phyloP scores from a whole-genome alignment of 805 yeast species.

The Kazachstania bromeliacearum region DNA sequence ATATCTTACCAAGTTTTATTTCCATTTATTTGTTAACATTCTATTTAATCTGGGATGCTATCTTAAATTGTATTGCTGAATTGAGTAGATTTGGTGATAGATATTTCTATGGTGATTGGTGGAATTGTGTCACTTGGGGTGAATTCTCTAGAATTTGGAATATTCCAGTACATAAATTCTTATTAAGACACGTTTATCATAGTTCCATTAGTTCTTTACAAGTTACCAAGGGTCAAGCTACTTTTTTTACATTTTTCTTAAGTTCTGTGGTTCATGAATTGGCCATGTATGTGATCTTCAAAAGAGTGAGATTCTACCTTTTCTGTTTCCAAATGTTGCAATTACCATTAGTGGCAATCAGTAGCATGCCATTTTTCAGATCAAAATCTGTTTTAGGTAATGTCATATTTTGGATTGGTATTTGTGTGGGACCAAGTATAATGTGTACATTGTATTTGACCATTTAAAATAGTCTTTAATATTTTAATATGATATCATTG shows the following conservation, averaged over 20 bases:
- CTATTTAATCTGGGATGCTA: slow-evolving; percentile 92
- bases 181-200: slow-evolving; percentile 89
- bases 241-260: slow-evolving; percentile 65
- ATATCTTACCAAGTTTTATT: slow-evolving; percentile 73
- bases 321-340: slow-evolving; percentile 80
- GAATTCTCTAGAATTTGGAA: slow-evolving; percentile 94
- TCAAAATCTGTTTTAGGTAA: slow-evolving; percentile 60
- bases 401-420: slow-evolving; percentile 83
- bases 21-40: slow-evolving; percentile 68
- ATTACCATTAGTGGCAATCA: slow-evolving; percentile 62
- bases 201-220: slow-evolving; percentile 71
- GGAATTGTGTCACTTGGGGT: slow-evolving; percentile 93
- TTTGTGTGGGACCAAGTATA: slow-evolving; percentile 80
- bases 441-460: slow-evolving; percentile 77
- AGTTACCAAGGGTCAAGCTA: slow-evolving; percentile 57
- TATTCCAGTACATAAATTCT: slow-evolving; percentile 80
- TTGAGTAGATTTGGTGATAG: slow-evolving; percentile 83
- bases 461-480: no score
- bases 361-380: slow-evolving; percentile 49
- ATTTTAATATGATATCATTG: no score
- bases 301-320: slow-evolving; percentile 73
- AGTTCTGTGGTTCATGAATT: slow-evolving; percentile 83
- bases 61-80: slow-evolving; percentile 84
- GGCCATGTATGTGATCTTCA: slow-evolving; percentile 84
- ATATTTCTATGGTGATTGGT: slow-evolving; percentile 93